Evolutionary conservation across 106 monocot species (phyloP), one percentile per base, ranked within the genome.

Genomic region (Dioscorea dumetorum): DNA sequence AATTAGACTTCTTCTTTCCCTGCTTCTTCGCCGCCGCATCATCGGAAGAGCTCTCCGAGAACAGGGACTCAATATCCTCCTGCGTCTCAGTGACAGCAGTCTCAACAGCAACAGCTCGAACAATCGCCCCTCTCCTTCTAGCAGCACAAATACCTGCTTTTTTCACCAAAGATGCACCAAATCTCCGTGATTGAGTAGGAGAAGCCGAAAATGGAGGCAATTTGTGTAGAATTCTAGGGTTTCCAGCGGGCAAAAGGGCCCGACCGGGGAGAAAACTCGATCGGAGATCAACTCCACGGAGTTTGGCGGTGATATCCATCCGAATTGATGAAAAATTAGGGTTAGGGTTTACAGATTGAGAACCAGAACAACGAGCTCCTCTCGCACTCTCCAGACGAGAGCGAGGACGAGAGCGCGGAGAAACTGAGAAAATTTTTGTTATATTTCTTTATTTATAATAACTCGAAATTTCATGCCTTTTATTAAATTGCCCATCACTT

Each of bases 251-350:
- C 49, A 70, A 35, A 4, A 62, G 52, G 5, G 72, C n/a, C 3
- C 65, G 24, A 17, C 72, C 70, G 23, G 81, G 48, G 72, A 81
- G 68, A 60, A 78, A 81, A 20, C 73, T 33, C 17, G 82, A 88
- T n/a, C 67, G 80, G 69, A 88, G 82, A 63, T 83, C 73, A 70
- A 87, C 35, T 33, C 73, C 53, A 10, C 70, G 79, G 60, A 90
- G 75, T 68, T 87, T 90, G 50, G 70, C 62, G 49, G 84, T 57
- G 48, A 91, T 50, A 63, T 91, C 88, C 95, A 95, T 95, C 68
- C 15, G 8, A 34, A 31, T 63, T 28, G 28, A 11, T 3, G 28
- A 33, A 9, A 63, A 63, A 22, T 63, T 31, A 33, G 33, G 28
- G 31, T 5, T 63, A 34, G 34, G 23, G 34, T 33, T 63, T 34